These are phyloP conservation scores for Fraxinus anomala DNA, from an alignment of 257 asterid genomes.

Conservation along the genomic window DNA sequence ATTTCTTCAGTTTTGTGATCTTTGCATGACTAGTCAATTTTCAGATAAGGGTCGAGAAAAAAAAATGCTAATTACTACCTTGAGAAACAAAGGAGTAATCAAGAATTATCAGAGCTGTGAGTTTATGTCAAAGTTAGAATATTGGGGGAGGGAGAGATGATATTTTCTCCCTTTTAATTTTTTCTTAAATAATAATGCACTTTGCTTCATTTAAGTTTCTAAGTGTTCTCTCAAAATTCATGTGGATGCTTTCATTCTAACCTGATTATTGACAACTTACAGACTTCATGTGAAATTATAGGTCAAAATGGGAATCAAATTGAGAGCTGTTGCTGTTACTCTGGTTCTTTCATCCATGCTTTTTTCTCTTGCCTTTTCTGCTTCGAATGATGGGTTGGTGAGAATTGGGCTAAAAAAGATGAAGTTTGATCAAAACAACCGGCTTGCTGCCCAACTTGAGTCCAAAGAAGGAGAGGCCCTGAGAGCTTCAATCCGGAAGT, in stretches of 20 bases:
- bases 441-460: constrained; percentile 72
- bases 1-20: neutral
- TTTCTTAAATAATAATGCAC: neutral
- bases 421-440: constrained; percentile 73
- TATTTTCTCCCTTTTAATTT: neutral
- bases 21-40: neutral
- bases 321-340: constrained; percentile 34
- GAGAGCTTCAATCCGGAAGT: constrained; percentile 69
- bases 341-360: constrained; percentile 59
- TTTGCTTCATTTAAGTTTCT: constrained; percentile 3
- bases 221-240: neutral
- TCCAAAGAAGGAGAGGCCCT: constrained; percentile 58
- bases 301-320: constrained; percentile 62
- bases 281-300: constrained; percentile 28
- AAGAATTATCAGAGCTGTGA: neutral
- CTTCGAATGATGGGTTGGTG: constrained; percentile 67
- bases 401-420: constrained; percentile 78
- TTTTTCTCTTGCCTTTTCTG: constrained; percentile 55
- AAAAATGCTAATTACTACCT: neutral
- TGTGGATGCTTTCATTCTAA: neutral
- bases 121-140: neutral
- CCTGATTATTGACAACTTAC: neutral
- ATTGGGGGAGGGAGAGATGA: neutral
- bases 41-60: neutral
- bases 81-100: neutral